A percentile compares a stretch with the other conserved stretches of the same genome.
These are phyloP conservation scores for Sugiyamaella americana DNA, from an alignment of 805 yeast species.

Conservation along the genomic window DNA sequence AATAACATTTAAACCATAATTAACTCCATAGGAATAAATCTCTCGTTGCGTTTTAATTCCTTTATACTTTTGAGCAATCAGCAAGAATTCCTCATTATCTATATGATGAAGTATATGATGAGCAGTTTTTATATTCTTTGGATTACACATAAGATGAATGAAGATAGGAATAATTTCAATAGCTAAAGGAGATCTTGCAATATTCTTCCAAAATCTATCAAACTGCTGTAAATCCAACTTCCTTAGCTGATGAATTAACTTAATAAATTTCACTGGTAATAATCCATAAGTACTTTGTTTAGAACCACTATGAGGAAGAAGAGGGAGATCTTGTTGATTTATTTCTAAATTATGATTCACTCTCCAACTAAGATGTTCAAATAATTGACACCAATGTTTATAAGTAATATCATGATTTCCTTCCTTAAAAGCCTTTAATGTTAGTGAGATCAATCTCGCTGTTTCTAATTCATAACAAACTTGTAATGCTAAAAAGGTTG, in stretches of 20 bases:
- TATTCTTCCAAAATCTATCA: conserved; percentile 10
- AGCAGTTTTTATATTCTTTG: conserved; percentile 2
- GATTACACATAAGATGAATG: conserved; percentile 4
- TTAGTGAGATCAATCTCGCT: too few relatives aligned
- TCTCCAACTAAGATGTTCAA: neutral
- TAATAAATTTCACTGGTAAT: neutral
- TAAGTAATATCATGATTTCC: neutral
- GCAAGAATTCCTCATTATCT: conserved; percentile 1
- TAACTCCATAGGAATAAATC: conserved; percentile 12
- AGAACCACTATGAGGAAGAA: neutral
- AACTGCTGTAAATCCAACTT: conserved; percentile 2
- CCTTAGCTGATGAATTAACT: neutral
- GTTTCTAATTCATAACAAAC: conserved; percentile 5
- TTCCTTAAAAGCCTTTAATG: neutral
- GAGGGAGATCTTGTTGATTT: too few relatives aligned
- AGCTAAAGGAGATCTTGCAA: conserved; percentile 6
- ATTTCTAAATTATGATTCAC: neutral
- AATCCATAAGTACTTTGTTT: neutral
- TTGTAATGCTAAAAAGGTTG: neutral
- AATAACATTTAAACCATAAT: conserved; percentile 15
- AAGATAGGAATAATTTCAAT: conserved; percentile 12
- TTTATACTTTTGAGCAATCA: neutral
- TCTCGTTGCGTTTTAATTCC: conserved; percentile 4
- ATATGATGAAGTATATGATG: conserved; percentile 10
- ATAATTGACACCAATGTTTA: neutral